These are phyloP conservation scores for Thalassiosira mediterranea DNA, from an alignment of 352 stramenopile genomes.

Conservation along the genomic window DNA sequence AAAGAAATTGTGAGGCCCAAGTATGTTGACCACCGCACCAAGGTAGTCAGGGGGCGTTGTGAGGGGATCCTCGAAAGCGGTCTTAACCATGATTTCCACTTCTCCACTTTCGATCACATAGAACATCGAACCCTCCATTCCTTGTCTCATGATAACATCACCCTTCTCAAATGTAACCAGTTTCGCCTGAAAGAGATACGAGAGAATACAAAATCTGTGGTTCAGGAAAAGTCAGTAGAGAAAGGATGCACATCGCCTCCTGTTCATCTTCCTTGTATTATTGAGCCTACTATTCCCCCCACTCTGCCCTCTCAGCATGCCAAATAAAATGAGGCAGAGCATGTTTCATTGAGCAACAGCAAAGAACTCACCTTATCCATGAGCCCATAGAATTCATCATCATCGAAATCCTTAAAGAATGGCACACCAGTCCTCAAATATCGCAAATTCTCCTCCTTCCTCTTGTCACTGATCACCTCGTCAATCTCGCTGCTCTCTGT, in stretches of 20 bases:
- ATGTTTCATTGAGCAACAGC: too few species aligned
- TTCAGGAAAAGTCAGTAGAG: too few species aligned
- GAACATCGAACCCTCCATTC: constrained; percentile 73
- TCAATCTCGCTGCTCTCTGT: constrained; percentile 47
- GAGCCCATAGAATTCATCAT: constrained; percentile 74
- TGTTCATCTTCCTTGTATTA: too few species aligned
- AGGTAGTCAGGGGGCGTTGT: constrained; percentile 69
- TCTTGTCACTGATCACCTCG: constrained; percentile 56
- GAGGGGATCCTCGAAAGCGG: constrained; percentile 79
- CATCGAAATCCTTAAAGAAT: constrained; percentile 69
- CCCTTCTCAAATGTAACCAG: constrained; percentile 76
- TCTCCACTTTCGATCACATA: constrained; percentile 80
- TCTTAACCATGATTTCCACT: constrained; percentile 80
- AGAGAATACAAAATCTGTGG: too few species aligned
- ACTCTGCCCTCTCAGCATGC: too few species aligned
- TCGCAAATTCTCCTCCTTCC: constrained; percentile 59
- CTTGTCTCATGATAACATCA: constrained; percentile 79
- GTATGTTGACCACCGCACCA: constrained; percentile 73
- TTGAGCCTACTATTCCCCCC: too few species aligned
- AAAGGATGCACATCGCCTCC: too few species aligned
- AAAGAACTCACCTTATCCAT: constrained; percentile 58
- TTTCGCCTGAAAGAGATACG: constrained; percentile 40
- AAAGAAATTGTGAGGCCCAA: constrained; percentile 89
- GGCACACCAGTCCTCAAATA: constrained; percentile 65
- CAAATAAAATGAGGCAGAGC: too few species aligned